Evolutionary conservation across 208 protist genomes (phyloP).

Genomic region (Endotrypanum monterogeii): DNA sequence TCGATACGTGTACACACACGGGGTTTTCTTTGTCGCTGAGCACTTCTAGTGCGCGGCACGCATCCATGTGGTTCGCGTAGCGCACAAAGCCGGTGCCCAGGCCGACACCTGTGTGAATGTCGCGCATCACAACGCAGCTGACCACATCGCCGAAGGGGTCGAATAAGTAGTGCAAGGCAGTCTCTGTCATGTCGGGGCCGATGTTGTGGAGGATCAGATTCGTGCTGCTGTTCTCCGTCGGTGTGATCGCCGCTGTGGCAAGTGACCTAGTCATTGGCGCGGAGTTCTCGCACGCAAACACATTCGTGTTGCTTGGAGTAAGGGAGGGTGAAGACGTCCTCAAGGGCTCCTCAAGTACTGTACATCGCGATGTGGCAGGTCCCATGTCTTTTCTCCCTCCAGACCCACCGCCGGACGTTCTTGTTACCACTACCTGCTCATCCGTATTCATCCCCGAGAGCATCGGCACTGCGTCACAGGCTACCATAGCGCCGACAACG

Average conservation of each 20-base stretch:
- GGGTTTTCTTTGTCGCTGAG: conserved; percentile 31
- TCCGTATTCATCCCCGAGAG: not conserved
- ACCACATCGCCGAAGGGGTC: conserved; percentile 53
- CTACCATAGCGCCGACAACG: not conserved
- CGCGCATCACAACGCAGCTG: conserved; percentile 67
- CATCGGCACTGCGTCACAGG: not conserved
- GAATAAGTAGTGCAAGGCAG: conserved; percentile 42
- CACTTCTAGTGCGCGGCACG: conserved; percentile 41
- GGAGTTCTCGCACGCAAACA: not conserved
- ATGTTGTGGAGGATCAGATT: conserved; percentile 74
- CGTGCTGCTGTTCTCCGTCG: conserved; percentile 38
- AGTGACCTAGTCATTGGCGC: not conserved
- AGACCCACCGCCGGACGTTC: not conserved
- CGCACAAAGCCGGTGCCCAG: conserved; percentile 81
- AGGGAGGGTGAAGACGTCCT: not conserved
- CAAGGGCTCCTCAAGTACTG: not conserved
- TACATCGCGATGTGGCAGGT: not conserved
- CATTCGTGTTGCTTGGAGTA: not conserved
- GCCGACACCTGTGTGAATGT: conserved; percentile 73
- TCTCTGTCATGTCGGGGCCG: conserved; percentile 37
- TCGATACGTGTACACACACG: conserved; percentile 14
- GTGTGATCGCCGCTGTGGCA: conserved; percentile 6
- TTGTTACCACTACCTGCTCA: not conserved
- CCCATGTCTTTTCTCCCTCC: not conserved
- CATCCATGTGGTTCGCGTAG: conserved; percentile 54